Base-by-base conservation (phyloP, 768 basidiomycete species). In the Suillus fuscotomentosus region DNA sequence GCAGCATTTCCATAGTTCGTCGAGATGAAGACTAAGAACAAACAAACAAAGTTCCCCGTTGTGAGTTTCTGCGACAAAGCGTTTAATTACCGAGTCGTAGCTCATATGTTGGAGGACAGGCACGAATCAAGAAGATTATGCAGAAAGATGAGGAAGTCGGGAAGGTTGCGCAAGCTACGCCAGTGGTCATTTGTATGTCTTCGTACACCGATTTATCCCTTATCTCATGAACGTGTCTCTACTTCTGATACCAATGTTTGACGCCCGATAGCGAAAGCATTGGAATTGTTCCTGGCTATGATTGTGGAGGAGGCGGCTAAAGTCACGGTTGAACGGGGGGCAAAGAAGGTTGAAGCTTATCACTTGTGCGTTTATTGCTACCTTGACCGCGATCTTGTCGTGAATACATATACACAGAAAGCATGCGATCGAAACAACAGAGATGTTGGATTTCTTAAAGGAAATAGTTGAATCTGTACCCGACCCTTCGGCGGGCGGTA, bases 101-200 rank as follows among this genome's bases (percentile, higher is more conserved):
- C 69, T 72, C 53, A 73, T 48, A 34, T 41, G 13, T 31, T 11
- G 54, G 6, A 20, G 39, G 54, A 27, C 41, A 97, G 95, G 96
- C 97, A 4, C 90, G 97, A 53, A 99, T 99, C 81, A 99, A 98
- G 84, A 93, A 94, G 81, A 97, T 98, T 63, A 99, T 99, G 94
- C 97, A 99, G 81, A 95, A 95, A 75, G 97, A 99, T 73, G 97
- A 99, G 73, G 97, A 99, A 73, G 97, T 99, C 22, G 97, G 97
- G 64, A 99, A 99, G 76, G 94, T 99, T 39, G 95, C 97, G 3
- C 94, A 95, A 74, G 95, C 94, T 34, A 97, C 96, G 5, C 97
- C 97, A 1, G 86, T 98, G 65, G 93, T 98, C 64, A 97, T 99
- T 70, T 99, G 97, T 97, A 72, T 75, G 94, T 84, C 3, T 38